Evolutionary conservation across 2,329 filamentous ascomycete species (phyloP), one percentile per base, ranked within the genome.

Genomic region (Diaporthe australafricana): DNA sequence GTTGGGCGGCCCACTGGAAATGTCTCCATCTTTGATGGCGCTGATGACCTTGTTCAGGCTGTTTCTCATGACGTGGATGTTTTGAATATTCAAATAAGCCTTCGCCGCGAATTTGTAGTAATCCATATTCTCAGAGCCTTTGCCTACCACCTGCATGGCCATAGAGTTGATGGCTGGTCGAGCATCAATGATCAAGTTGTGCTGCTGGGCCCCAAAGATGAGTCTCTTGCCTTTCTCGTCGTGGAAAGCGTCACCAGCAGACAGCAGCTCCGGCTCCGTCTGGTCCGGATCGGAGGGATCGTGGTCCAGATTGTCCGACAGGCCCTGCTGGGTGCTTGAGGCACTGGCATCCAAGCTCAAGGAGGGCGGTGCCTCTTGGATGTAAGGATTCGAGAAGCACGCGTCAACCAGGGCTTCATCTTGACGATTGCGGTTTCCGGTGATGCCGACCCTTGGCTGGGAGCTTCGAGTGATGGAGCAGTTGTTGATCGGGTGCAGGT

Each of bases 41-140:
- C 97, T 95, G 68, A 98, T 87, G 25, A 99, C 93, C 76, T 92
- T 96, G 76, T 93, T 92, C 42, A 99, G 86, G 1, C 96, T 98
- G 74, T 93, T 93, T 71, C 96, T 90, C 96, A 99, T 99, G 74
- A 98, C 95, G 79, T 99, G 96, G 73, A 99, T 98, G 80, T 99
- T 99, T 81, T 97, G 96, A 78, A 99, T 99, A 74, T 94, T 96
- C 70, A 99, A 88, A 79, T 97, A 99, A 38, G 93, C 92, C 82
- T 98, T 98, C 72, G 92, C 92, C 20, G 95, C 94, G 78, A 95
- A 96, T 74, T 93, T 94, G 84, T 99, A 99, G 82, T 98, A 93
- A 75, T 98, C 94, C 94, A 98, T 98, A 78, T 98, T 98, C 82
- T 99, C 96, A 0, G 96, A 98, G 2, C 96, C 96, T 80, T 95